These are phyloP conservation scores for Heimioporus sp. DNA, from an alignment of 768 basidiomycete genomes.

Conservation along the genomic window DNA sequence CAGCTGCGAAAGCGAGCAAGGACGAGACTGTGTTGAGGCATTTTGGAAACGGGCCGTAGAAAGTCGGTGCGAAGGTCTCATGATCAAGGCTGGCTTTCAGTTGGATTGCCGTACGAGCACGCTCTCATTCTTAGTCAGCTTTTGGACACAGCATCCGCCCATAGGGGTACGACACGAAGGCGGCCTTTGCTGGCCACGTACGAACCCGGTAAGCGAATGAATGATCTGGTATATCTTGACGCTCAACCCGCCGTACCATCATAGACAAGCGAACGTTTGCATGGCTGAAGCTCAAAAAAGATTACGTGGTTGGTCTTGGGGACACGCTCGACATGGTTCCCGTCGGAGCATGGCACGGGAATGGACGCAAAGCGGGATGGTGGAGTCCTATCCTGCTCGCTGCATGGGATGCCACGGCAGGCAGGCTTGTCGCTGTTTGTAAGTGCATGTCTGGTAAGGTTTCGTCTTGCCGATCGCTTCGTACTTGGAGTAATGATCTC, in stretches of 20 bases:
- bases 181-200: slow-evolving; percentile 84
- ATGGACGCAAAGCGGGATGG: slow-evolving; percentile 87
- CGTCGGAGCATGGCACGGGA: slow-evolving; percentile 85
- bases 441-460: slow-evolving; percentile 84
- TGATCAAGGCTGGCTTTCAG: slow-evolving; percentile 69
- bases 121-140: slow-evolving; percentile 42
- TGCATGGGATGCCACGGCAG: slow-evolving; percentile 62
- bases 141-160: slow-evolving; percentile 53
- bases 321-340: slow-evolving; percentile 74
- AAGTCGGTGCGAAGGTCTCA: slow-evolving; percentile 86
- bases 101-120: background rate
- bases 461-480: background rate
- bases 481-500: slow-evolving; percentile 2
- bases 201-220: slow-evolving; percentile 54
- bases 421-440: slow-evolving; percentile 71
- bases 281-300: slow-evolving; percentile 93
- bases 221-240: background rate
- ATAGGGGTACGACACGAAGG: slow-evolving; percentile 42
- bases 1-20: slow-evolving; percentile 63
- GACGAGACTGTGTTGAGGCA: slow-evolving; percentile 58
- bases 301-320: slow-evolving; percentile 80
- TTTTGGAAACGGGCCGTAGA: slow-evolving; percentile 78
- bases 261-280: slow-evolving; percentile 79
- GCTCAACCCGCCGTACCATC: background rate
- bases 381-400: slow-evolving; percentile 89